Evolutionary conservation across 768 basidiomycete genomes (phyloP), one percentile per base, ranked within the genome.

Genomic region (Fibroporia radiculosa): DNA sequence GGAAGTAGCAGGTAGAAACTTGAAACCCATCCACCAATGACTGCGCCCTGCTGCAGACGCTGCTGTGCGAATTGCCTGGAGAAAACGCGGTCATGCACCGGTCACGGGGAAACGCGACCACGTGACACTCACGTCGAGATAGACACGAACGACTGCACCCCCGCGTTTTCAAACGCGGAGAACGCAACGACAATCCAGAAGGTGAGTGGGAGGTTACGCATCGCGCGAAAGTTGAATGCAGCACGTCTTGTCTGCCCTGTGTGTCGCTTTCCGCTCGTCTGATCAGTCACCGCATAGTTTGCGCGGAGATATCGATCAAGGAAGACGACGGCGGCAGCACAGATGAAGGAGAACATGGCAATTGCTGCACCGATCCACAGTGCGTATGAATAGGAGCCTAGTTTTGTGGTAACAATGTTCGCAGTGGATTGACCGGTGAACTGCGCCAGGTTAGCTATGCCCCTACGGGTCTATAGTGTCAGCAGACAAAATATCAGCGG

Each of bases 1-100:
- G 68, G 68, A 6, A 70, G 61, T 32, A 70, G 56, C 31, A 70
- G 53, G 53, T 69, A 70, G 57, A 70, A 66, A 48, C 64, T 67
- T 3, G 67, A 66, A 10, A 69, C 68, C 68, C 68, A 70, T 45
- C 68, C 67, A n/a, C 67, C 67, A 26, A 70, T 61, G 42, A 70
- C 63, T 20, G 68, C 68, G 35, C 67, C 67, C 52, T 68, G 65
- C 53, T 66, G 56, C 24, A 70, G 55, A 5, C 68, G 60, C 48
- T 70, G 67, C 48, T 70, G 67, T 8, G 66, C 65, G 41, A 68
- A 66, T 62, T 69, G 67, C 16, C 68, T 70, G 48, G 23, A 29
- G 12, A 39, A 20, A 19, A 16, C 34, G 20, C n/a, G 7, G 34
- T 40, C 19, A 48, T n/a, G 22, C 36, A 27, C 8, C 42, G n/a